A percentile compares a stretch with the other conserved stretches of the same genome.
Conservation (phyloP, 202 grass and related monocot species). For the Elaeis oleifera region DNA sequence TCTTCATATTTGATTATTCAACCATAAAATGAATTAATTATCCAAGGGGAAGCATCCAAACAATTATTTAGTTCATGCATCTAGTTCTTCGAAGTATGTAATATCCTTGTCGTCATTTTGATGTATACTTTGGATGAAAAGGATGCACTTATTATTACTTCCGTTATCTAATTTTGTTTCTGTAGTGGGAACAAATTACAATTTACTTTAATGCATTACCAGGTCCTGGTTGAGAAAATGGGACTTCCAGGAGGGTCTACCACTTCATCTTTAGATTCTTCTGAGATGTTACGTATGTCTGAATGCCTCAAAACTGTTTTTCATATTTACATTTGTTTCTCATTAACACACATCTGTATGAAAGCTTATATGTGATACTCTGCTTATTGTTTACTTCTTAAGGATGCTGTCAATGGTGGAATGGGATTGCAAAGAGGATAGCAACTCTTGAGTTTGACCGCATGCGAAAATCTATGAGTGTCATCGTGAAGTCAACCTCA, state of each 20-base stretch:
- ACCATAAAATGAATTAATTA: too few species aligned
- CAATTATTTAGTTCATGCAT: too few species aligned
- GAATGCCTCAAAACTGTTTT: neutral
- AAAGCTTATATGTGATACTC: neutral
- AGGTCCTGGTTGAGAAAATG: slow-evolving; percentile 39
- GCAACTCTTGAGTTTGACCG: slow-evolving; percentile 39
- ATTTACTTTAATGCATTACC: neutral
- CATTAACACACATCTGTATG: neutral
- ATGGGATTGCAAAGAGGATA: slow-evolving; percentile 14
- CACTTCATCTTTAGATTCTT: slow-evolving; percentile 5
- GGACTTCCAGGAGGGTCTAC: slow-evolving; percentile 18
- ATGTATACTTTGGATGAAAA: too few species aligned
- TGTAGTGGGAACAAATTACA: neutral
- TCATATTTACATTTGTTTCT: neutral
- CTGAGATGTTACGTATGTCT: slow-evolving; percentile 24
- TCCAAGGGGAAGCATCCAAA: too few species aligned
- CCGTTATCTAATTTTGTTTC: too few species aligned
- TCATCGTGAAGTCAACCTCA: slow-evolving; percentile 32
- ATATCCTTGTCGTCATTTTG: too few species aligned
- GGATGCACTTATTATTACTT: too few species aligned
- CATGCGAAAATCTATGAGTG: slow-evolving; percentile 33
- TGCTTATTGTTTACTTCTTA: neutral
- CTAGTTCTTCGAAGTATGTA: too few species aligned
- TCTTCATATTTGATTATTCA: too few species aligned
- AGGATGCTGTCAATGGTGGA: slow-evolving; percentile 32